These are phyloP conservation scores for Tuber calosporum DNA, from an alignment of 495 filamentous ascomycete genomes.

Conservation along the genomic window DNA sequence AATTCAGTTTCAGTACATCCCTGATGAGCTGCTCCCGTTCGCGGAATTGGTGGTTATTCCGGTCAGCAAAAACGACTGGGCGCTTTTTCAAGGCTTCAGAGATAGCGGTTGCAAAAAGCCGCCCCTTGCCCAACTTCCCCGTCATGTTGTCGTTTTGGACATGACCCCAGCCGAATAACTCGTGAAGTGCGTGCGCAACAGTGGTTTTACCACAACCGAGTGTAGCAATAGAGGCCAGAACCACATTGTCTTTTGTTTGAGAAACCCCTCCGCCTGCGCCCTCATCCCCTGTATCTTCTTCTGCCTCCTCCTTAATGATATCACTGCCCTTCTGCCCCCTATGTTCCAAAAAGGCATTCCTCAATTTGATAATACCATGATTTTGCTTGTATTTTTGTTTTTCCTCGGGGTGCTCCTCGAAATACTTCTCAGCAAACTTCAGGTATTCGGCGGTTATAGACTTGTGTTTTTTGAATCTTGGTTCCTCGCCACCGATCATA, in stretches of 20 bases:
- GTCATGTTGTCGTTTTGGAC: conserved; percentile 94
- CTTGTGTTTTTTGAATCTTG: conserved; percentile 74
- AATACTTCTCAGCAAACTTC: conserved; percentile 63
- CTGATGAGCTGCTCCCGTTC: conserved; percentile 81
- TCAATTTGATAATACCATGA: conserved; percentile 90
- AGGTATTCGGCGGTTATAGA: conserved; percentile 90
- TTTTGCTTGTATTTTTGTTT: conserved; percentile 66
- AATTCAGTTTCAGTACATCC: conserved; percentile 58
- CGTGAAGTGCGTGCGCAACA: conserved; percentile 68
- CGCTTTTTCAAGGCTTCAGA: conserved; percentile 52
- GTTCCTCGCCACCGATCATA: conserved; percentile 65
- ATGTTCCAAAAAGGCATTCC: conserved; percentile 74
- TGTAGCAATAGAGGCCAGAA: conserved; percentile 75
- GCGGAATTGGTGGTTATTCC: conserved; percentile 84
- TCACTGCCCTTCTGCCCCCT: conserved; percentile 80
- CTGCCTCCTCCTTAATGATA: conserved; percentile 59
- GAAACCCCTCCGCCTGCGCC: conserved; percentile 45
- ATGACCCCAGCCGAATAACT: conserved; percentile 88
- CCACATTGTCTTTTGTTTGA: conserved; percentile 49
- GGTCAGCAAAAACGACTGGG: conserved; percentile 78
- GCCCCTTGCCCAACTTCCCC: conserved; percentile 62
- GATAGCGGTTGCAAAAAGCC: conserved; percentile 58
- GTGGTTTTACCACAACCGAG: conserved; percentile 97
- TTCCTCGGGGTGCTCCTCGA: conserved; percentile 58
- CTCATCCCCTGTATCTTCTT: conserved; percentile 33